phyloP scores from a whole-genome alignment of 441 rosid species.

The Dalechampia spathulata region DNA sequence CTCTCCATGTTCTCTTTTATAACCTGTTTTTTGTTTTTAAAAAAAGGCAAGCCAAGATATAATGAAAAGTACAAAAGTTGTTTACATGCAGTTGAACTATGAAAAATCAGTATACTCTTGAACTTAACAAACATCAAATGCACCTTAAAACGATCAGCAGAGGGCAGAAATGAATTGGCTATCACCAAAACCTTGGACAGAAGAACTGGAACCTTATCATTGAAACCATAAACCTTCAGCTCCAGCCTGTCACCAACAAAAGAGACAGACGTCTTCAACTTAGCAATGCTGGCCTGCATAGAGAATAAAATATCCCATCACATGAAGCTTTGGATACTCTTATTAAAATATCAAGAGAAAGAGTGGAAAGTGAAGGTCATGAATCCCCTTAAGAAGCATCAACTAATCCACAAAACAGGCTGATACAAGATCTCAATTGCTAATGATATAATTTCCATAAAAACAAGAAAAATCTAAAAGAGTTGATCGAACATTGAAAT shows the following conservation, averaged over 20 bases:
- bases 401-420: background rate
- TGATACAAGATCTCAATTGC: background rate
- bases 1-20: slow-evolving; percentile 89
- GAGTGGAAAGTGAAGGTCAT: slow-evolving; percentile 1
- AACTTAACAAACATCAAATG: background rate
- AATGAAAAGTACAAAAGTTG: background rate
- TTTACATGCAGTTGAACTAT: background rate
- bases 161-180: slow-evolving; percentile 66
- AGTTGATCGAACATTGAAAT: background rate
- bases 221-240: slow-evolving; percentile 89
- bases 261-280: slow-evolving; percentile 77
- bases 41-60: slow-evolving; percentile 5
- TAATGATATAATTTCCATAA: background rate
- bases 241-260: slow-evolving; percentile 69
- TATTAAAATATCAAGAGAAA: background rate
- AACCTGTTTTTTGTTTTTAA: slow-evolving; percentile 41
- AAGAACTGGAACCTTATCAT: slow-evolving; percentile 74
- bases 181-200: slow-evolving; percentile 59
- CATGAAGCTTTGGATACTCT: slow-evolving; percentile 7
- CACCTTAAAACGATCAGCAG: slow-evolving; percentile 79
- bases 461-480: background rate
- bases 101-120: background rate
- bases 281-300: slow-evolving; percentile 91
- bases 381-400: background rate
- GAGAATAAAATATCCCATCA: slow-evolving; percentile 1